Conservation (phyloP, 345 rosid genomes). For the Eucalyptus erythrocorys region DNA sequence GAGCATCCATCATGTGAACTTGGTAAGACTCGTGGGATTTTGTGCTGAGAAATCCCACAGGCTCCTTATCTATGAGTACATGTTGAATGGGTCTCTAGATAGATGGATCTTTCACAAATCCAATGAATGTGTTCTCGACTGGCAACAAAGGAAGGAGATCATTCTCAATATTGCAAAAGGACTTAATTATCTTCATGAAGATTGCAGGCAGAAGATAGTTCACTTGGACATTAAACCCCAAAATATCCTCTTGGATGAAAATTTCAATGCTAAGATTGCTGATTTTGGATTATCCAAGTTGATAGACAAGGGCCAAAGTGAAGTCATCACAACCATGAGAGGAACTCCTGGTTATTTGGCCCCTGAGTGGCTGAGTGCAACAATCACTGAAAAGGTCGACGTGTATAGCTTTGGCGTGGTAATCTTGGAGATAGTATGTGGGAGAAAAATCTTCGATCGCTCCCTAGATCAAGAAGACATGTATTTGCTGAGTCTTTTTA, state of each 20-base stretch:
- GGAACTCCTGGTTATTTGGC: slow-evolving; percentile 6
- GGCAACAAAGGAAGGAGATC: no score
- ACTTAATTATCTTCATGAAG: no score
- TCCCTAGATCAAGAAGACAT: not conserved
- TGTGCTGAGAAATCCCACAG: fast-evolving
- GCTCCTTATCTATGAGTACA: no score
- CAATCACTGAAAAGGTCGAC: slow-evolving; percentile 2
- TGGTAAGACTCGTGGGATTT: no score
- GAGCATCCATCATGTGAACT: slow-evolving; percentile 10
- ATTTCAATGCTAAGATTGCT: no score
- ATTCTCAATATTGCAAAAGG: no score
- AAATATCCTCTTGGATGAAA: no score
- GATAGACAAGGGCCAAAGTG: not conserved
- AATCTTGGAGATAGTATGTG: slow-evolving; percentile 13
- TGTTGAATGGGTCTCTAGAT: no score
- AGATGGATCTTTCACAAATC: no score
- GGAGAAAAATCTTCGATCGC: slow-evolving; percentile 1
- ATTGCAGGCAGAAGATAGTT: fast-evolving
- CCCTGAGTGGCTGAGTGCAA: not conserved
- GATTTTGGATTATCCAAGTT: not conserved
- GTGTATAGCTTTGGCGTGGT: slow-evolving; percentile 20
- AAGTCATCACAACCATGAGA: not conserved
- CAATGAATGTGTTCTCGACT: no score
- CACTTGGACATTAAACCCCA: no score
- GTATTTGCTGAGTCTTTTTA: slow-evolving; percentile 6